These are phyloP conservation scores for Calonectria multiphialidica DNA, from an alignment of 2,329 filamentous ascomycete species.

Conservation along the genomic window DNA sequence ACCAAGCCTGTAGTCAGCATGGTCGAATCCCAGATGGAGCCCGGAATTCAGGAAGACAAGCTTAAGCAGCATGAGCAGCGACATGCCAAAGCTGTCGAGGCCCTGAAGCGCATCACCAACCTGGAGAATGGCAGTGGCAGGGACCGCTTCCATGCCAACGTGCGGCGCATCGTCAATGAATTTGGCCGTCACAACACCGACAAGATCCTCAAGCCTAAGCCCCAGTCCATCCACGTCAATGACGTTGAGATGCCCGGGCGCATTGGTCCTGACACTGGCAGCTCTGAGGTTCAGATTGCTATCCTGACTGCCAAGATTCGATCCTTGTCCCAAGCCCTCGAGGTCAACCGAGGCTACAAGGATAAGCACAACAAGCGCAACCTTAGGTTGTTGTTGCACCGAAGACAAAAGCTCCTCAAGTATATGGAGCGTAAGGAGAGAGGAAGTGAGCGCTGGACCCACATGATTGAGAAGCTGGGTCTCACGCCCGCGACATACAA, in stretches of 20 bases:
- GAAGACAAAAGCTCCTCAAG: constrained; percentile 86
- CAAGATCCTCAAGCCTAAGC: constrained; percentile 71
- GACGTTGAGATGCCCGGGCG: constrained; percentile 62
- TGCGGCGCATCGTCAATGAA: constrained; percentile 84
- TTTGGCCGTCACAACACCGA: constrained; percentile 96
- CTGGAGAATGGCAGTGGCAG: constrained; percentile 82
- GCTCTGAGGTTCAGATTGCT: constrained; percentile 96
- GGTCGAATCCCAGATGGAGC: constrained; percentile 55
- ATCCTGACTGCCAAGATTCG: constrained; percentile 96
- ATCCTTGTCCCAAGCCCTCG: constrained; percentile 78
- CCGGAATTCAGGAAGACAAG: constrained; percentile 51
- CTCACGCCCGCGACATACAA: constrained; percentile 91
- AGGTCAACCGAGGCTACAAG: constrained; percentile 76
- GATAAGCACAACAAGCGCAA: constrained; percentile 97
- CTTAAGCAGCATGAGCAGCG: constrained; percentile 61
- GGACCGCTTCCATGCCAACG: constrained; percentile 85
- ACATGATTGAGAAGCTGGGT: constrained; percentile 86
- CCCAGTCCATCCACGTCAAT: constrained; percentile 58
- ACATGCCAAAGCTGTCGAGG: constrained; percentile 78
- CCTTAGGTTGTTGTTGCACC: constrained; percentile 86
- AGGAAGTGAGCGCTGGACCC: constrained; percentile 89
- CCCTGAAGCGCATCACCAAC: constrained; percentile 82
- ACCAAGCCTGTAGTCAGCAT: constrained; percentile 67
- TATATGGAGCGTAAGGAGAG: constrained; percentile 93
- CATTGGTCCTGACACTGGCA: constrained; percentile 92